phyloP scores from a whole-genome alignment of 306 rosid species.

The Vicia faba region DNA sequence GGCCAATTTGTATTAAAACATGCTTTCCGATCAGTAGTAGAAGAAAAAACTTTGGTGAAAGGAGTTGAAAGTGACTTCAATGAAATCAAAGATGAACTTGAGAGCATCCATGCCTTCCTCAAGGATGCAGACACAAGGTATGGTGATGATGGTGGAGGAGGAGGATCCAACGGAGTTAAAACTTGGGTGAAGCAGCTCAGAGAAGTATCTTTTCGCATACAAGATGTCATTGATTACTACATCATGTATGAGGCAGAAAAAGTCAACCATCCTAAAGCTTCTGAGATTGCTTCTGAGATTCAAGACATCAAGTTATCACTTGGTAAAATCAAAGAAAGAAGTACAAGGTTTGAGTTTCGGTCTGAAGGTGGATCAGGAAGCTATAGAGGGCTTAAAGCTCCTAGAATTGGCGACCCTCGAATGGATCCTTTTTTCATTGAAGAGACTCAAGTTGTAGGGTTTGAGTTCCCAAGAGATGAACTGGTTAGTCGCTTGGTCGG shows the following conservation, averaged over 20 bases:
- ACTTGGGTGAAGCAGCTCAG: slow-evolving; percentile 25
- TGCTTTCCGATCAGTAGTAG: too few relatives aligned
- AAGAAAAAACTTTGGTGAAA: neutral
- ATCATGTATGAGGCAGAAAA: neutral
- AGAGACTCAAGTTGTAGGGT: too few relatives aligned
- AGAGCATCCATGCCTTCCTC: slow-evolving; percentile 3
- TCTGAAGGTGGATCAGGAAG: neutral
- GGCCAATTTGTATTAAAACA: too few relatives aligned
- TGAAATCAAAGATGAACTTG: slow-evolving; percentile 26
- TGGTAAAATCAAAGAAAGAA: slow-evolving; percentile 31
- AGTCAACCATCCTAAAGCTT: too few relatives aligned
- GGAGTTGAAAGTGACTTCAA: neutral
- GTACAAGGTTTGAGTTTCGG: neutral
- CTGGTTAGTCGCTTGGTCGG: too few relatives aligned
- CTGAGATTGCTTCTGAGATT: too few relatives aligned
- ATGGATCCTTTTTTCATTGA: too few relatives aligned
- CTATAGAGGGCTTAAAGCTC: neutral
- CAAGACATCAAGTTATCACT: slow-evolving; percentile 22
- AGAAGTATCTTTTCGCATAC: slow-evolving; percentile 35
- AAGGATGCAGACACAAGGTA: slow-evolving; percentile 24
- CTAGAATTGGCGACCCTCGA: slow-evolving; percentile 29
- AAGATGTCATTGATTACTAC: slow-evolving; percentile 35
- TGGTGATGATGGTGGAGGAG: neutral
- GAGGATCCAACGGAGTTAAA: neutral
- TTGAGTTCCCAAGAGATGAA: too few relatives aligned